Evolutionary conservation across 2,329 filamentous ascomycete species (phyloP), one percentile per base, ranked within the genome.

Genomic region (Colletotrichum magnum): DNA sequence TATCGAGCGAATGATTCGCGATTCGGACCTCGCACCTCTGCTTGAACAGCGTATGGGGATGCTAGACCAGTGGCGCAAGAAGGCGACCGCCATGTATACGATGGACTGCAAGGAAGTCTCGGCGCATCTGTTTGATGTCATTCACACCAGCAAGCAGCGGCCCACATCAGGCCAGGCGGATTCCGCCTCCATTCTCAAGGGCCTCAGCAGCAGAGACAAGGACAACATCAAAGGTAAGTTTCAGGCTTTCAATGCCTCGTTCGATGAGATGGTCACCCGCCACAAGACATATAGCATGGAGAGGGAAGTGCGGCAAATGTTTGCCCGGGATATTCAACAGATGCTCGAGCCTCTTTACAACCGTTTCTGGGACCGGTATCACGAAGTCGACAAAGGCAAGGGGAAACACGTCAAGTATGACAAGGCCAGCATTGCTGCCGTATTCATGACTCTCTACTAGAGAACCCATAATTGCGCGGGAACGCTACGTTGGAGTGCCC

Each of bases 371-470:
- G 96, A 98, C 81, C 89, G 95, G 32, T 99, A 99, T 79, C 95
- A 98, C 79, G 96, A 98, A 81, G 91, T 98, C 72, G 95, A 98
- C 82, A 98, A 97, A 84, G 96, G 96, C 69, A 97, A 95, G 82
- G 95, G 95, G 74, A 99, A 99, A 81, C 97, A 98, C 81, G 94
- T 97, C 79, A 98, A 97, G 84, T 98, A 97, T 79, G 95, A 98
- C 83, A 98, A 98, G 85, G 86, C 86, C 48, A 89, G 90, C 56
- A 91, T 99, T 75, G 89, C 92, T 54, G 88, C 89, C 24, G 85
- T 92, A 10, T 91, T 91, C 75, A 75, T 84, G 61, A 87, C 85
- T 61, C 79, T 90, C 32, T 86, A 84, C 71, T 86, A 32, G 32
- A 26, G 5, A 28, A 15, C 71, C 77, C 57, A 13, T 47, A 36